Conservation (phyloP, 805 yeast genomes). For the Zygotorulaspora sp. region DNA sequence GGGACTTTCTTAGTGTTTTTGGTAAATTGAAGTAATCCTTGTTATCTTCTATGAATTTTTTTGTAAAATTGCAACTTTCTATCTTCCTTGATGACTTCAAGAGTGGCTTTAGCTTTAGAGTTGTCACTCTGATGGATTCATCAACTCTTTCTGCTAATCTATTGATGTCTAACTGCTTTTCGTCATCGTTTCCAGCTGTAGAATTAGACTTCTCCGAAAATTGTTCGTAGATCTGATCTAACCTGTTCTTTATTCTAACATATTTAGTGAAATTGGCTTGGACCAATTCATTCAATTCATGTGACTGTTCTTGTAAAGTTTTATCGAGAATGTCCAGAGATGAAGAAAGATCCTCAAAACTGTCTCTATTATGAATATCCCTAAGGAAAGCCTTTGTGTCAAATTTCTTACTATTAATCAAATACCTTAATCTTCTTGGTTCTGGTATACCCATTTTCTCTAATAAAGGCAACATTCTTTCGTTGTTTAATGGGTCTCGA, state of each 20-base stretch:
- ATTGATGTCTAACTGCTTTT: constrained; percentile 35
- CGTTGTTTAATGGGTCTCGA: constrained; percentile 55
- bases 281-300: constrained; percentile 47
- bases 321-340: constrained; percentile 48
- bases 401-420: constrained; percentile 55
- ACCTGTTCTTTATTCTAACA: constrained; percentile 57
- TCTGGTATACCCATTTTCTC: constrained; percentile 40
- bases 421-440: constrained; percentile 40
- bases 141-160: constrained; percentile 40
- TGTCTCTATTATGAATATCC: constrained; percentile 51
- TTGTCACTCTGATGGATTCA: constrained; percentile 49
- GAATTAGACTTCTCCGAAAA: constrained; percentile 40
- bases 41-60: constrained; percentile 49
- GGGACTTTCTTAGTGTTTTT: constrained; percentile 39
- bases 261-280: constrained; percentile 59
- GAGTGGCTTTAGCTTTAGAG: constrained; percentile 55
- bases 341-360: constrained; percentile 45
- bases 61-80: constrained; percentile 45
- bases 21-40: constrained; percentile 56
- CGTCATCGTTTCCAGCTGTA: constrained; percentile 14
- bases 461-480: constrained; percentile 37
- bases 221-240: constrained; percentile 57
- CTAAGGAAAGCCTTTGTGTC: constrained; percentile 53
- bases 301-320: constrained; percentile 46
- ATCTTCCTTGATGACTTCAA: constrained; percentile 47